Base-by-base conservation (phyloP, 2,329 filamentous ascomycete genomes). In the Samsoniella hepiali region DNA sequence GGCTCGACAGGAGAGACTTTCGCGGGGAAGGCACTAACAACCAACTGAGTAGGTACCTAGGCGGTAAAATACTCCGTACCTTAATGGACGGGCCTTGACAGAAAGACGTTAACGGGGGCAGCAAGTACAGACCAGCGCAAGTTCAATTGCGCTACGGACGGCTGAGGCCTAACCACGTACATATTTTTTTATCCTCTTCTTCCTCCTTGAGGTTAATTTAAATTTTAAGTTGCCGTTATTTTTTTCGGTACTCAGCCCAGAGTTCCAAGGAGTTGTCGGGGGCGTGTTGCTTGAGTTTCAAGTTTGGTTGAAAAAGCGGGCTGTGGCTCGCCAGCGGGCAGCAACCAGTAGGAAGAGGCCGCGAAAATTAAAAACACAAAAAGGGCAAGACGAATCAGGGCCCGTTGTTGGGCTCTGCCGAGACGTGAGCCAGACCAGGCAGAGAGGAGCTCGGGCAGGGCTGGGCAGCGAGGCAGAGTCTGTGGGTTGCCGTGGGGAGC, bases 191-290 rank as follows among this genome's bases (percentile, higher is more conserved):
- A 36, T 34, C 22, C n/a, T 51, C 45, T 31, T 36, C 29, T 49
- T 36, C 3, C 29, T 59, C 31, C 22, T 22, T 22, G 22, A 22
- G 22, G 22, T 22, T 22, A 22, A 22, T 31, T 31, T 31, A 5
- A 32, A 32, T 29, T 9, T 34, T n/a, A 31, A 47, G 13, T 10
- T 38, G 3, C 34, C 5, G 17, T 11, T 34, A 11, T 60, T 60
- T n/a, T 32, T 40, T 51, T 60, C 3, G 31, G 15, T 34, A 42
- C 38, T 49, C 17, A 11, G 49, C 29, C n/a, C 32, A 5, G 34
- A 61, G 58, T 61, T 61, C 58, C 58, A 61, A 61, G 58, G 58
- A 61, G 58, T 61, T 61, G 49, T 34, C 10, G 38, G 58, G 58
- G 58, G 58, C 58, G 58, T 61, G 49, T 29, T 54, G 32, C 49